Base-by-base conservation (phyloP, 2,329 filamentous ascomycete genomes). In the Botrytis cinerea region DNA sequence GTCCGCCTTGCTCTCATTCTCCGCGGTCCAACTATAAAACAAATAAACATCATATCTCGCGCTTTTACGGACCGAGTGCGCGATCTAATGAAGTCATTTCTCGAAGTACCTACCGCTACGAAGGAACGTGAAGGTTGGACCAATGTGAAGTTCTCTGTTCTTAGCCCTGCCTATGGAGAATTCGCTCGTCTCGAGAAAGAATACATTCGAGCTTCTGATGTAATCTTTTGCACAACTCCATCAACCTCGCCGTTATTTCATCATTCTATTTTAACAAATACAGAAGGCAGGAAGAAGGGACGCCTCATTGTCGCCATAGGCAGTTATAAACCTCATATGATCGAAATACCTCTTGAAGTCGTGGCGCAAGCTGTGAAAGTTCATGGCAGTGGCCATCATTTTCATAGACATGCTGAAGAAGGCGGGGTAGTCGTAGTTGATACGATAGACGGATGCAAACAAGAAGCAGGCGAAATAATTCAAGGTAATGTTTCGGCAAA, bases 151-250 rank as follows among this genome's bases (percentile, higher is more conserved):
- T 95, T 96, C 78, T 88, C 88, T 46, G 82, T 90, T 32, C 78
- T 91, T 66, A 95, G 93, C 9, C 90, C 90, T 0, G 86, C 87
- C 1, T 95, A 95, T 77, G 89, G 87, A 73, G 95, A 90, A 78
- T 90, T 86, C 78, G 82, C 85, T 12, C 82, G 93, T 1, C 84
- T 96, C 32, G 82, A 94, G 51, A 91, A 91, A 78, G 88, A 92
- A 54, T 89, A 93, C 68, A 85, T 98, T 69, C 85, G 89, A 54
- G 88, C 88, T 14, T 89, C 93, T 0, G 93, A 96, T 78, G 91
- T 93, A 16, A 92, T 98, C 54, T 96, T 97, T 83, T 95, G 93
- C 83, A 97, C 93, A 77, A 97, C 94, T 1, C 93, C 95, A 0
- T 92, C 90, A 1, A 87, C 86, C 0, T 85, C 87, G 48, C 92